Percentiles rank a stretch among this genome's conserved stretches.
Conservation (phyloP, 306 rosid genomes). For the Vigna trinervia region DNA sequence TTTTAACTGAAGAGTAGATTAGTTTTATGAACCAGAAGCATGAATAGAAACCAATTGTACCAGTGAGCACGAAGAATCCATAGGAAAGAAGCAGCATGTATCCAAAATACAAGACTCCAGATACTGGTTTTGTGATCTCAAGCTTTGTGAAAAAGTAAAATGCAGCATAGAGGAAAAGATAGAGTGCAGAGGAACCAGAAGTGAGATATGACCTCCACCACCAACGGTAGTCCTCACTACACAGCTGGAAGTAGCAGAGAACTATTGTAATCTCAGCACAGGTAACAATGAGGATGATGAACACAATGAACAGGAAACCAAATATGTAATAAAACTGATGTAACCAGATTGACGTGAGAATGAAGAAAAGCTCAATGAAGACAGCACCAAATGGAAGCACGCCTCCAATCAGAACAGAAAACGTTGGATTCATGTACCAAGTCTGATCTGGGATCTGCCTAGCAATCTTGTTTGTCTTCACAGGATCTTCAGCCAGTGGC, state of each 20-base stretch:
- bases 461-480: conserved; percentile 84
- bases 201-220: conserved; percentile 98
- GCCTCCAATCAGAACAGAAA: conserved; percentile 81
- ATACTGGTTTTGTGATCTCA: conserved; percentile 85
- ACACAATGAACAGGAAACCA: conserved; percentile 86
- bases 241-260: conserved; percentile 98
- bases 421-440: conserved; percentile 82
- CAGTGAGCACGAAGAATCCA: conserved; percentile 84
- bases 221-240: conserved; percentile 93
- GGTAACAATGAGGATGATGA: conserved; percentile 82
- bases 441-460: conserved; percentile 92
- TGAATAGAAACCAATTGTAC: conserved; percentile 89
- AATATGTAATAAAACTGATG: conserved; percentile 91
- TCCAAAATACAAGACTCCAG: conserved; percentile 85
- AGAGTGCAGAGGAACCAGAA: conserved; percentile 91
- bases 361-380: conserved; percentile 95
- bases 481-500: conserved; percentile 73
- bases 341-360: conserved; percentile 93
- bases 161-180: conserved; percentile 83
- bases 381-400: conserved; percentile 93
- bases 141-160: conserved; percentile 96
- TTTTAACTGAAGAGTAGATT: conserved; percentile 89
- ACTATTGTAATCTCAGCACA: conserved; percentile 95
- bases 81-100: conserved; percentile 87
- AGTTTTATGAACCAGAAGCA: conserved; percentile 90